Evolutionary conservation across 768 basidiomycete genomes (phyloP).

Genomic region (Phanerochaete sordida): DNA sequence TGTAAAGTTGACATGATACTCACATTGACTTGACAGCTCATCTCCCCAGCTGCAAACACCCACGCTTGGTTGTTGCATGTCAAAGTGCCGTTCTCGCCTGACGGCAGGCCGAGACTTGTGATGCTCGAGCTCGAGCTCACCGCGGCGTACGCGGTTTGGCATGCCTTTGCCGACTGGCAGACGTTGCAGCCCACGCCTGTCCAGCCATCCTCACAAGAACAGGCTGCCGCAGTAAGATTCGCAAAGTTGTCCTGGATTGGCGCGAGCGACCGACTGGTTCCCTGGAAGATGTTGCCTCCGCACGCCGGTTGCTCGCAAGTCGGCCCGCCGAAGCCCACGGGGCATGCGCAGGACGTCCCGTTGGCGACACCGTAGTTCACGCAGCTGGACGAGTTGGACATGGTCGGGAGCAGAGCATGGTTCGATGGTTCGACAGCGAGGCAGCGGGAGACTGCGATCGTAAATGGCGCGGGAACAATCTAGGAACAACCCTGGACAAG

Average conservation of each 20-base stretch:
- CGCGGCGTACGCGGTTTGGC: slow-evolving; percentile 57
- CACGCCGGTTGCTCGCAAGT: slow-evolving; percentile 71
- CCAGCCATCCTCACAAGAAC: slow-evolving; percentile 76
- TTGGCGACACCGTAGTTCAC: slow-evolving; percentile 64
- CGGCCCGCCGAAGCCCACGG: slow-evolving; percentile 74
- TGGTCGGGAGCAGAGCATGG: not conserved
- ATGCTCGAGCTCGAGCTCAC: slow-evolving; percentile 27
- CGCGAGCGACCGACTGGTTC: slow-evolving; percentile 47
- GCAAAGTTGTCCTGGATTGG: slow-evolving; percentile 37
- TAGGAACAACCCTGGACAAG: too few relatives aligned
- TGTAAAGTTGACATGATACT: slow-evolving; percentile 26
- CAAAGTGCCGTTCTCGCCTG: slow-evolving; percentile 57
- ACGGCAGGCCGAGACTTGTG: slow-evolving; percentile 16
- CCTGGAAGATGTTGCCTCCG: slow-evolving; percentile 80
- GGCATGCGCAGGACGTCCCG: slow-evolving; percentile 67
- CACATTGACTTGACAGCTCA: slow-evolving; percentile 83
- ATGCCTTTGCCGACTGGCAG: slow-evolving; percentile 64
- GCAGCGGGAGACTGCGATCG: not conserved
- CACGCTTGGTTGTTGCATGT: slow-evolving; percentile 66
- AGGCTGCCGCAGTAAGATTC: slow-evolving; percentile 66
- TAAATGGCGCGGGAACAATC: too few relatives aligned
- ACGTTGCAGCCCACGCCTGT: slow-evolving; percentile 77
- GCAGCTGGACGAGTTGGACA: slow-evolving; percentile 36
- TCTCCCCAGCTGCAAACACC: slow-evolving; percentile 76
- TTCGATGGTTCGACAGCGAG: not conserved